phyloP scores from a whole-genome alignment of 331 rosid genomes.

The Ulmus americana region DNA sequence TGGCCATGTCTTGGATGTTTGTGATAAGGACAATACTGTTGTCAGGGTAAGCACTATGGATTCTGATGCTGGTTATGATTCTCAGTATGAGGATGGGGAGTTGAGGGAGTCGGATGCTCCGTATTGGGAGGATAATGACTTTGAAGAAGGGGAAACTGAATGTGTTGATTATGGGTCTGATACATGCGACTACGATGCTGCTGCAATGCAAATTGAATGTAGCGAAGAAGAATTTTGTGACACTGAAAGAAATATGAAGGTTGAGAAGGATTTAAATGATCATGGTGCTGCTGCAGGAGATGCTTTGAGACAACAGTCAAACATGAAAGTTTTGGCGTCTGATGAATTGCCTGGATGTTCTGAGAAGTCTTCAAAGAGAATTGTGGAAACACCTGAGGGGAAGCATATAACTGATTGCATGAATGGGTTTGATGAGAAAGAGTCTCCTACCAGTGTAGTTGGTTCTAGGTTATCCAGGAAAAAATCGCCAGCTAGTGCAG shows the following conservation, averaged over 20 bases:
- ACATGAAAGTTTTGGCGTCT: slow-evolving; percentile 20
- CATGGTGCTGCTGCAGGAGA: slow-evolving; percentile 6
- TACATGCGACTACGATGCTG: slow-evolving; percentile 30
- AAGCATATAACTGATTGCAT: slow-evolving; percentile 13
- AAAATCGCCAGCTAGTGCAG: background rate
- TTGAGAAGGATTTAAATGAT: slow-evolving; percentile 15
- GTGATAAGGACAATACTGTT: slow-evolving; percentile 11
- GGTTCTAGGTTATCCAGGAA: slow-evolving; percentile 15
- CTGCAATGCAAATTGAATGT: slow-evolving; percentile 9
- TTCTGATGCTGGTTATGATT: slow-evolving; percentile 24
- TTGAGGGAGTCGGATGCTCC: slow-evolving; percentile 32
- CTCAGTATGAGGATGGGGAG: slow-evolving; percentile 43
- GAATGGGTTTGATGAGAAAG: slow-evolving; percentile 22
- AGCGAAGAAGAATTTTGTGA: slow-evolving; percentile 15
- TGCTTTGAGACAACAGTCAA: slow-evolving; percentile 22
- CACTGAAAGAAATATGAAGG: slow-evolving; percentile 11
- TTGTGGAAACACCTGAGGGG: slow-evolving; percentile 22
- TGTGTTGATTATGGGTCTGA: slow-evolving; percentile 35
- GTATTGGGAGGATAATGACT: slow-evolving; percentile 26
- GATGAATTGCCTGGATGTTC: slow-evolving; percentile 22
- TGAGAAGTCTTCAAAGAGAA: slow-evolving; percentile 23
- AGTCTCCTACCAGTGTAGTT: slow-evolving; percentile 14
- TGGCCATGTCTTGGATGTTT: background rate
- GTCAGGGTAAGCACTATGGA: slow-evolving; percentile 3
- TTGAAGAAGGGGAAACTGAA: slow-evolving; percentile 20